phyloP scores from a whole-genome alignment of 1,284 basidiomycete genomes.

The Fistulinella staudtii region DNA sequence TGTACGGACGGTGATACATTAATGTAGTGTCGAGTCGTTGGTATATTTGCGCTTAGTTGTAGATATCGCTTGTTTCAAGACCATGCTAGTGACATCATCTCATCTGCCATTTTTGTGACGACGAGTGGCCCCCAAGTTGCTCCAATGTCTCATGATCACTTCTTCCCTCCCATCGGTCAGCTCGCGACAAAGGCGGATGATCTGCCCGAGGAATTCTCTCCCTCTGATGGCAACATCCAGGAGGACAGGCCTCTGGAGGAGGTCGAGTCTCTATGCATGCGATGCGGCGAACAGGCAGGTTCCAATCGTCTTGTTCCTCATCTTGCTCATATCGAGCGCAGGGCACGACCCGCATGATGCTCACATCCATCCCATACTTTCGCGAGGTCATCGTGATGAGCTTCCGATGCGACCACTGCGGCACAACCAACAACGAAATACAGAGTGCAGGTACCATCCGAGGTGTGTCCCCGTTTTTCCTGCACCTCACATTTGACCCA shows the following conservation, averaged over 20 bases:
- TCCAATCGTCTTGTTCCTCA: constrained; percentile 4
- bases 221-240: constrained; percentile 22
- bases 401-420: constrained; percentile 94
- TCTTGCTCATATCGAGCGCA: constrained; percentile 33
- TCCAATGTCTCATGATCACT: constrained; percentile 29
- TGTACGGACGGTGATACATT: no score
- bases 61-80: background rate
- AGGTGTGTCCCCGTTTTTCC: constrained; percentile 47
- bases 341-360: constrained; percentile 88
- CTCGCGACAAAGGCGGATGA: constrained; percentile 39
- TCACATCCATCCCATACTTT: constrained; percentile 97
- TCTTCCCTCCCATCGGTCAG: constrained; percentile 48
- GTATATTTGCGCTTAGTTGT: no score
- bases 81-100: no score
- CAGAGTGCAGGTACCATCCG: constrained; percentile 89
- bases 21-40: no score
- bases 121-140: background rate
- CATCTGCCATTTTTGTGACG: background rate
- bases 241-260: constrained; percentile 64
- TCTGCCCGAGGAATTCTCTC: constrained; percentile 20
- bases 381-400: constrained; percentile 94
- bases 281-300: constrained; percentile 79
- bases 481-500: no score
- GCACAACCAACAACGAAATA: constrained; percentile 89
- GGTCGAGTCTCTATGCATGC: constrained; percentile 93